phyloP scores from a whole-genome alignment of 2,329 filamentous ascomycete genomes.

The Hypomyces perniciosus region DNA sequence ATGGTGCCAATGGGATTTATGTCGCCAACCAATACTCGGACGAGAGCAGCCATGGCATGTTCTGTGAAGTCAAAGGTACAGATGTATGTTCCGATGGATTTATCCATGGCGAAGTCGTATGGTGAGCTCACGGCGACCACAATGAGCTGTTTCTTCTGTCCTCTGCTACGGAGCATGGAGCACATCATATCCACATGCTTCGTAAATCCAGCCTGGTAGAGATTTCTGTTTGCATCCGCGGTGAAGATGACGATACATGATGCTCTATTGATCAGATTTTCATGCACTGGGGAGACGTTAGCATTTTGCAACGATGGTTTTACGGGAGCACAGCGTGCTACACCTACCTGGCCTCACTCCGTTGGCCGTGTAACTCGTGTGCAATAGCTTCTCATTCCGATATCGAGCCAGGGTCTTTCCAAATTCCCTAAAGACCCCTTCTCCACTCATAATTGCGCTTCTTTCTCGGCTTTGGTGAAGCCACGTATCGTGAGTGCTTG shows the following conservation, averaged over 20 bases:
- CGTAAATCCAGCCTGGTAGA: conserved; percentile 91
- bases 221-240: conserved; percentile 86
- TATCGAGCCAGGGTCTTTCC: conserved; percentile 82
- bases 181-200: conserved; percentile 97
- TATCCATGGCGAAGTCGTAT: conserved; percentile 94
- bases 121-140: conserved; percentile 92
- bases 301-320: background rate
- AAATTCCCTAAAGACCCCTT: conserved; percentile 85
- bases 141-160: conserved; percentile 81
- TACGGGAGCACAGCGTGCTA: too few species aligned
- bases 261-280: conserved; percentile 83
- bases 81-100: conserved; percentile 82
- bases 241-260: conserved; percentile 86
- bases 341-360: conserved; percentile 67
- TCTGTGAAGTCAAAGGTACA: conserved; percentile 97
- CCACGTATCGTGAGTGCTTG: conserved; percentile 49
- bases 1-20: conserved; percentile 53
- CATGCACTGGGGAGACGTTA: conserved; percentile 55
- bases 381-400: conserved; percentile 76
- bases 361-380: conserved; percentile 93
- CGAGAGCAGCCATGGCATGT: conserved; percentile 77
- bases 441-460: conserved; percentile 75
- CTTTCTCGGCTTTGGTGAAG: conserved; percentile 50
- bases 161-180: conserved; percentile 68
- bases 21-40: conserved; percentile 79